Conservation (phyloP, 108 stramenopile genomes). For the Chaetoceros tenuissimus region DNA sequence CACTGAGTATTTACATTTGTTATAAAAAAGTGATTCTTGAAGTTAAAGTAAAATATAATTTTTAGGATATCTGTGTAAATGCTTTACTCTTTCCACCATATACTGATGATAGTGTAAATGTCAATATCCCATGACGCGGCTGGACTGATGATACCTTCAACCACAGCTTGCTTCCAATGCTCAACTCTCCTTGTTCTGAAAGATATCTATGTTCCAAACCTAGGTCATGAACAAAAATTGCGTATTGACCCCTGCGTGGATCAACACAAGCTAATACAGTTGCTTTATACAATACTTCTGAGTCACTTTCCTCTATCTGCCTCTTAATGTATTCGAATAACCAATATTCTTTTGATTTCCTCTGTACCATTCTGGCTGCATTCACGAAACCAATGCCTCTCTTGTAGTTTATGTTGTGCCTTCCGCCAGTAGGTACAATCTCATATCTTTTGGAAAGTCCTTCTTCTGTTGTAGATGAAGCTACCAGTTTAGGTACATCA, state of each 20-base stretch:
- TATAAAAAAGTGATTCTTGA: no score
- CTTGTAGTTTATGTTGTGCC: slow-evolving; percentile 47
- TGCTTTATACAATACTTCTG: slow-evolving; percentile 33
- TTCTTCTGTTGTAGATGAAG: neutral
- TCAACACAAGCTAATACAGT: slow-evolving; percentile 63
- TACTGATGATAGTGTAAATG: slow-evolving; percentile 30
- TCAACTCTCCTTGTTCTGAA: slow-evolving; percentile 39
- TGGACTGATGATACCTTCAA: slow-evolving; percentile 40
- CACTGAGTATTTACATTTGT: slow-evolving; percentile 2
- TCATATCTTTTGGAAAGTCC: neutral
- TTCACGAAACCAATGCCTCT: slow-evolving; percentile 38
- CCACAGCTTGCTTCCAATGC: slow-evolving; percentile 38
- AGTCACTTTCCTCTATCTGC: slow-evolving; percentile 17
- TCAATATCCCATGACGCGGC: slow-evolving; percentile 49
- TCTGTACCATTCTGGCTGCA: slow-evolving; percentile 45
- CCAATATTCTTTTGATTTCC: slow-evolving; percentile 64
- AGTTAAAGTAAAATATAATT: no score
- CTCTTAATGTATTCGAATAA: slow-evolving; percentile 64
- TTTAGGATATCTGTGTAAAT: neutral
- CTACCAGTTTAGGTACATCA: slow-evolving; percentile 8
- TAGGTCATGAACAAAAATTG: slow-evolving; percentile 60
- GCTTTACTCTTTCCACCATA: slow-evolving; percentile 15
- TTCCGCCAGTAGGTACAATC: slow-evolving; percentile 2
- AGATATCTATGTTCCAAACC: slow-evolving; percentile 64
- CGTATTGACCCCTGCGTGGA: slow-evolving; percentile 48